Evolutionary conservation across 2,329 filamentous ascomycete species (phyloP), one percentile per base, ranked within the genome.

Genomic region (Claviceps sp.): DNA sequence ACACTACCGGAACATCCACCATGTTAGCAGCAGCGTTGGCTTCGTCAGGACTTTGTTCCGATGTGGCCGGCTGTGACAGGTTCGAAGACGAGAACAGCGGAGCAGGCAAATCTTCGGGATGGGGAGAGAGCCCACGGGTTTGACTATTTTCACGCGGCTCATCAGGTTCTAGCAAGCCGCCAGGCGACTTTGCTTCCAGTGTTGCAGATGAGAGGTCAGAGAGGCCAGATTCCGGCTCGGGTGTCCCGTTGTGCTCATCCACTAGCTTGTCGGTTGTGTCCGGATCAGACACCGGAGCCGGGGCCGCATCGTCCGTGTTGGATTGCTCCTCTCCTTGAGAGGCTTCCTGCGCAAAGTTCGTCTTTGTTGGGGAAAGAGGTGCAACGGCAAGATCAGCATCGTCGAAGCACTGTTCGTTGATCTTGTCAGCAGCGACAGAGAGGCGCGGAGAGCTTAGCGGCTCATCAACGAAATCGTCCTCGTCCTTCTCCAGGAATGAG

Each of bases 381-480:
- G 75, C 71, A 47, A 81, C 78, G 2, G 80, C 66, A 48, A 82
- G 64, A 30, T 79, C 75, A 0, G 74, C 72, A 19, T 81, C 76
- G n/a, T 77, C 75, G 52, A 79, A 76, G 2, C 70, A 68, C 40
- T 69, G 67, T 52, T 74, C 68, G 13, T 76, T 76, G 4, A 76
- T 65, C 45, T 76, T 78, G 55, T 80, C 75, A 37, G 78, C 77
- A 47, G 78, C 76, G 17, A 85, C 73, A 17, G 80, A 74, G 8
- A 91, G 73, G 5, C 75, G 72, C 2, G 81, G 80, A 3, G 85
- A 87, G 57, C 80, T 85, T 17, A 89, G 72, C 2, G 86, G 84
- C 64, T 90, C 85, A 56, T 90, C 85, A 19, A 89, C 84, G 62
- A 90, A 86, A 54, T 88, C 83, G 50, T 85, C 83, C 51, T 85